Evolutionary conservation across 2,329 filamentous ascomycete genomes (phyloP), one percentile per base, ranked within the genome.

Genomic region (Cordyceps javanica): DNA sequence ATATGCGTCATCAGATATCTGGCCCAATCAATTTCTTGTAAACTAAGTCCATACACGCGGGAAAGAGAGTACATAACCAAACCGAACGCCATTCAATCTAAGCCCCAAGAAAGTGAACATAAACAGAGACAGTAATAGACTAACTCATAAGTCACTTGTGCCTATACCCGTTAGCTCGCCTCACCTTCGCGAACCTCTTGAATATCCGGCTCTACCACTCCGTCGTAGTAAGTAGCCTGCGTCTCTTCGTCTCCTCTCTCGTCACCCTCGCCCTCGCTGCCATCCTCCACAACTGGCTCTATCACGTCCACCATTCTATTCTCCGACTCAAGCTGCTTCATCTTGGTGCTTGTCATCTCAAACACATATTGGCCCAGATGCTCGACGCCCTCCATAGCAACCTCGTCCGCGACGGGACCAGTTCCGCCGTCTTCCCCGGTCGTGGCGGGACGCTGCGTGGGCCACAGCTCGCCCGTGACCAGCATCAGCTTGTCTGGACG

Each of bases 281-380:
- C 59, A 5, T 53, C 62, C 46, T 67, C 66, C 11, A 32, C n/a
- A 30, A 69, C 65, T 5, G 66, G 58, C 11, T 62, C 61, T n/a
- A 65, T 64, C 14, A 60, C 64, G 3, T 61, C 61, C 44, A 59
- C 11, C 49, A 58, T 61, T 3, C 67, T 68, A 52, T 68, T 67
- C 46, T 70, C 77, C 10, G 66, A 71, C 52, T 75, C 72, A 46
- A 84, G 61, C 66, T 83, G 78, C 66, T 77, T 72, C 36, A 82
- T 62, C 66, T 73, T 79, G 1, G 80, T 82, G 48, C 88, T 83
- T 3, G 91, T 96, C 91, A 99, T 99, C 72, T 99, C 90, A 69
- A 85, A 96, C 23, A 99, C 93, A 71, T 97, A 99, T 73, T 96
- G 89, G 0, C 94, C 94, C 36, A 99, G 73, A 75, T 99, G 94